Percentiles rank a stretch among this genome's conserved stretches.
These are phyloP conservation scores for Calonectria montana DNA, from an alignment of 2,329 filamentous ascomycete species.

Conservation along the genomic window DNA sequence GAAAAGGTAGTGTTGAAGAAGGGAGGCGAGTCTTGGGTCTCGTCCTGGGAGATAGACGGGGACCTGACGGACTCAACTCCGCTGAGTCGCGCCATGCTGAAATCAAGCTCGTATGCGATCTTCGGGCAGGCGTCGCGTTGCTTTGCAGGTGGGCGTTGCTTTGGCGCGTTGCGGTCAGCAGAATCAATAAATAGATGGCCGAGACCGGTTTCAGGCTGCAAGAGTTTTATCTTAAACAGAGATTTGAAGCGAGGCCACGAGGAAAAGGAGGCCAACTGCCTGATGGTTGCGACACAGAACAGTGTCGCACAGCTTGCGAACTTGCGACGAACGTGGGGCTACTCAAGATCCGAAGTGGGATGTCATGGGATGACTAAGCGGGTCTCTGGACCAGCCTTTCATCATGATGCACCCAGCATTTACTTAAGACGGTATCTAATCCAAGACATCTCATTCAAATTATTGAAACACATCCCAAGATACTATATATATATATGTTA, in stretches of 20 bases:
- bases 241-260: neutral
- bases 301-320: neutral
- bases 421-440: neutral
- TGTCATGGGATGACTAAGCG: conserved; percentile 1
- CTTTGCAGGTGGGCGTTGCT: neutral
- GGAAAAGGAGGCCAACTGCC: neutral
- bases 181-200: neutral
- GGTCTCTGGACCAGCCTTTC: neutral
- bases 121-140: neutral
- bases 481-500: too few species aligned
- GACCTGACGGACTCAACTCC: conserved; percentile 30
- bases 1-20: conserved; percentile 72
- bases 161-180: neutral
- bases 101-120: neutral
- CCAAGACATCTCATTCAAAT: neutral
- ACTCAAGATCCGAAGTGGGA: neutral
- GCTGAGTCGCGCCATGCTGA: conserved; percentile 38
- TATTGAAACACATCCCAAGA: neutral
- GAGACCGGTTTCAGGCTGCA: too few species aligned
- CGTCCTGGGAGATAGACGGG: conserved; percentile 25
- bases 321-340: neutral
- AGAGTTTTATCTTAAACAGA: too few species aligned
- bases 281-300: neutral
- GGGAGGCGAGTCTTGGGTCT: conserved; percentile 47
- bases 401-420: neutral